Evolutionary conservation across 108 stramenopile species (phyloP).

Genomic region (Craspedostauros australis): DNA sequence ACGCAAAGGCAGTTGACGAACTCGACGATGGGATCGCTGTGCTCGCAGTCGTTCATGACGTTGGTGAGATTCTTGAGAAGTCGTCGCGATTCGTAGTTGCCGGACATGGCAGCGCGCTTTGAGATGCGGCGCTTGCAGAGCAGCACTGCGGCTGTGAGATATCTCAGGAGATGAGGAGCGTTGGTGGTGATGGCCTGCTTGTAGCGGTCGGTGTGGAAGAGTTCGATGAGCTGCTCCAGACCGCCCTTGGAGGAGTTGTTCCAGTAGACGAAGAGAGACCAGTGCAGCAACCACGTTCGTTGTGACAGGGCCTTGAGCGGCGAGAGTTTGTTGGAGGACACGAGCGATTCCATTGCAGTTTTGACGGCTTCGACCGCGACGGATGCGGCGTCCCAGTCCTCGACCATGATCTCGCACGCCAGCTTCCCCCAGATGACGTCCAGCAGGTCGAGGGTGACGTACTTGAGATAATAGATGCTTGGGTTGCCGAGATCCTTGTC

Average conservation of each 20-base stretch:
- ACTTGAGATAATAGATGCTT: conserved; percentile 72
- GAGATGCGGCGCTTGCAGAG: conserved; percentile 85
- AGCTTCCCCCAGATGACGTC: conserved; percentile 91
- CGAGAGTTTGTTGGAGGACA: conserved; percentile 45
- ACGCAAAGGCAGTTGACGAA: conserved; percentile 95
- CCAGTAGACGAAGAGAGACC: conserved; percentile 98
- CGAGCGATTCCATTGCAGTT: conserved; percentile 70
- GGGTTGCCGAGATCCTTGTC: conserved; percentile 65
- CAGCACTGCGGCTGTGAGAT: conserved; percentile 95
- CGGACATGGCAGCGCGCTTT: conserved; percentile 59
- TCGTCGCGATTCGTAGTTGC: conserved; percentile 56
- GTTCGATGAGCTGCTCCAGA: conserved; percentile 82
- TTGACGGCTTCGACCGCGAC: conserved; percentile 81
- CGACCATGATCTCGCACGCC: conserved; percentile 85
- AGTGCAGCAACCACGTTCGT: conserved; percentile 98
- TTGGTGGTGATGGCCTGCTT: conserved; percentile 97
- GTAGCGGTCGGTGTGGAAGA: conserved; percentile 82
- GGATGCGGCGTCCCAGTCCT: conserved; percentile 84
- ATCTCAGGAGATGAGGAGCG: conserved; percentile 96
- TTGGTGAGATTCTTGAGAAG: conserved; percentile 83
- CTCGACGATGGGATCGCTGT: conserved; percentile 95
- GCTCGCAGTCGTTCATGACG: conserved; percentile 90
- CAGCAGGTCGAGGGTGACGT: conserved; percentile 54
- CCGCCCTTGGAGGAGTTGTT: conserved; percentile 84
- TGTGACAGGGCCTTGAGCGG: conserved; percentile 89